Conservation (phyloP, 2,329 filamentous ascomycete species). For the Exophiala sp. region DNA sequence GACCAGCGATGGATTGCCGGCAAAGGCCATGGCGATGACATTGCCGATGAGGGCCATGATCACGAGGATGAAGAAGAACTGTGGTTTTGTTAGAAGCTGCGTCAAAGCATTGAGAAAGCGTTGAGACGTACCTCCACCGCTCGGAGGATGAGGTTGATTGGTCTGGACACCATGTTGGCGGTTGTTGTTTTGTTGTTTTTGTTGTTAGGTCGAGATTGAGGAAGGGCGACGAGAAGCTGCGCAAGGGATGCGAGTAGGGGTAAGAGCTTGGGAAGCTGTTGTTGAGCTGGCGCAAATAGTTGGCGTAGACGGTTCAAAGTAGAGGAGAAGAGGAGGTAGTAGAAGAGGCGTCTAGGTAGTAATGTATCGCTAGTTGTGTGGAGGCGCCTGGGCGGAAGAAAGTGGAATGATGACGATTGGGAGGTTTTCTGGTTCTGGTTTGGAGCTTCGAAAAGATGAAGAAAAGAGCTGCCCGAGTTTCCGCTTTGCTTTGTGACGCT, state of each 20-base stretch:
- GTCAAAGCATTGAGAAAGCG: neutral
- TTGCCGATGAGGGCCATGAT: conserved; percentile 61
- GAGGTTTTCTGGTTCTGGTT: neutral
- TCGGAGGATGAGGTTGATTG: conserved; percentile 40
- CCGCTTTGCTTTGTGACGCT: neutral
- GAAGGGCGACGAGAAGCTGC: neutral
- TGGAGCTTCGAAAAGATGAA: neutral
- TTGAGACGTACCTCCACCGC: conserved; percentile 37
- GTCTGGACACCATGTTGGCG: conserved; percentile 40
- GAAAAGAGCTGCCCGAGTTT: neutral
- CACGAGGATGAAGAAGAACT: conserved; percentile 60
- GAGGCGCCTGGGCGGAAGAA: conserved; percentile 5
- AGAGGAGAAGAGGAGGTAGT: neutral
- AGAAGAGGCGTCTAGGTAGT: neutral
- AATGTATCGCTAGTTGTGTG: neutral
- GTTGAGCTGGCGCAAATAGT: conserved; percentile 1
- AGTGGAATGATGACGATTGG: conserved; percentile 15
- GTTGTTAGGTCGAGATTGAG: neutral
- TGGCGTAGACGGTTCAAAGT: neutral
- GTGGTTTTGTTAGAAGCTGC: conserved; percentile 12
- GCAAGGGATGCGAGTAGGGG: neutral
- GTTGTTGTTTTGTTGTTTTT: neutral
- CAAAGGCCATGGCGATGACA: conserved; percentile 54
- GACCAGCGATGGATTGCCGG: conserved; percentile 57
- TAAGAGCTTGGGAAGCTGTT: neutral